Evolutionary conservation across 73 alveolate genomes (phyloP).

Genomic region (Paramecium caudatum): DNA sequence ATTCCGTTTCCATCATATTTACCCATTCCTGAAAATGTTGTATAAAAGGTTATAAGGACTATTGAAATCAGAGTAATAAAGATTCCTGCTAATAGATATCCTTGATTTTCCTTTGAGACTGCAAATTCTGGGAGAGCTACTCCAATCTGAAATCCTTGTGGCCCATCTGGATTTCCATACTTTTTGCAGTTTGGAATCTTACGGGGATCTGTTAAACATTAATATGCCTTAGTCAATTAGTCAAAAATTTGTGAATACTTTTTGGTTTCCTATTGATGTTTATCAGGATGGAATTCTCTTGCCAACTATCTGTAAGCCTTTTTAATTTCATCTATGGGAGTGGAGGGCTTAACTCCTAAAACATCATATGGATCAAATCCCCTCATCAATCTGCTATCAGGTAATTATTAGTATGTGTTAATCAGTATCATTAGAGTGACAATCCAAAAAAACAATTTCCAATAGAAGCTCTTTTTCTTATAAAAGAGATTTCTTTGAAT

Average conservation of each 20-base stretch:
- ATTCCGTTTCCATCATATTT: slow-evolving; percentile 29
- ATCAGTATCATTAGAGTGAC: slow-evolving; percentile 1
- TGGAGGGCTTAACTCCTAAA: not conserved
- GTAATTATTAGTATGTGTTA: slow-evolving; percentile 59
- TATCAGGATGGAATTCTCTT: slow-evolving; percentile 53
- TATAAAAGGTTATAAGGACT: not conserved
- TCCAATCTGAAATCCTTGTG: slow-evolving; percentile 30
- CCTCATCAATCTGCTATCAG: slow-evolving; percentile 52
- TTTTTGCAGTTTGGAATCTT: slow-evolving; percentile 59
- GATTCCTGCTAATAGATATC: slow-evolving; percentile 7
- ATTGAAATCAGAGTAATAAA: not conserved
- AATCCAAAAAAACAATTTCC: slow-evolving; percentile 58
- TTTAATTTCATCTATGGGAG: slow-evolving; percentile 43
- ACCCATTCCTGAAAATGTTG: not conserved
- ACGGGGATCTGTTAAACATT: slow-evolving; percentile 62
- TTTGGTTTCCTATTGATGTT: slow-evolving; percentile 35
- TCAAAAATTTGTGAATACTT: slow-evolving; percentile 1
- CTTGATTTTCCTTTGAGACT: slow-evolving; percentile 36
- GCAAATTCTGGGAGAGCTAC: slow-evolving; percentile 59
- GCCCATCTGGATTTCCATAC: slow-evolving; percentile 67
- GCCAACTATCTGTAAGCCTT: slow-evolving; percentile 53
- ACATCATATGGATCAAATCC: slow-evolving; percentile 72
- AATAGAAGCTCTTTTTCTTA: slow-evolving; percentile 3
- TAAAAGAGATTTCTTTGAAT: slow-evolving; percentile 28
- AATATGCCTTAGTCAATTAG: slow-evolving; percentile 27